Percentiles rank a stretch among this genome's conserved stretches.
Conservation (phyloP, 2,329 filamentous ascomycete genomes). For the Myriosclerotinia duriaeana region DNA sequence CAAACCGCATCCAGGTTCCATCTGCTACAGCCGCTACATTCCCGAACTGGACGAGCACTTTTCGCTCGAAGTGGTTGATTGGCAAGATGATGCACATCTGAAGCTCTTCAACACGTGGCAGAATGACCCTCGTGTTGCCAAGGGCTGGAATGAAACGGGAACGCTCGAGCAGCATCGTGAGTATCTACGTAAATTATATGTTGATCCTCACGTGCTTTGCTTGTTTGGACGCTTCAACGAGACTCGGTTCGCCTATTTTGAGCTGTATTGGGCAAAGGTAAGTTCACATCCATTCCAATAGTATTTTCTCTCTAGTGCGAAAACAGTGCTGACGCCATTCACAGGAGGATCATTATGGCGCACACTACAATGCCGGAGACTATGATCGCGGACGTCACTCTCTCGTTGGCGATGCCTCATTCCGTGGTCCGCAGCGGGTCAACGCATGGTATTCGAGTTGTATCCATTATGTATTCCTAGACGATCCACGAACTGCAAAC, state of each 20-base stretch:
- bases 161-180: constrained; percentile 71
- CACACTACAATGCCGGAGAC: constrained; percentile 54
- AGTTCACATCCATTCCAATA: constrained; percentile 2
- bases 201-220: constrained; percentile 69
- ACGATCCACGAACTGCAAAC: constrained; percentile 56
- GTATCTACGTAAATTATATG: constrained; percentile 64
- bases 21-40: constrained; percentile 77
- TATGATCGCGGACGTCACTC: constrained; percentile 62
- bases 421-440: constrained; percentile 60
- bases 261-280: constrained; percentile 75
- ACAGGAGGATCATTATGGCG: constrained; percentile 59
- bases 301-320: too few relatives aligned
- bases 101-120: constrained; percentile 76
- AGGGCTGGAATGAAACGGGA: constrained; percentile 78
- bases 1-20: constrained; percentile 68
- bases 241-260: constrained; percentile 72
- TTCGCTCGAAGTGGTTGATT: constrained; percentile 74
- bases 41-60: constrained; percentile 75
- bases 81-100: constrained; percentile 61
- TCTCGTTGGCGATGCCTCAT: constrained; percentile 57
- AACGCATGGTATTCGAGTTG: constrained; percentile 61
- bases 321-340: background rate
- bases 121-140: constrained; percentile 77
- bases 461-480: constrained; percentile 63
- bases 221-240: constrained; percentile 72